Conservation (phyloP, 495 filamentous ascomycete species). For the Penicillium silybi region DNA sequence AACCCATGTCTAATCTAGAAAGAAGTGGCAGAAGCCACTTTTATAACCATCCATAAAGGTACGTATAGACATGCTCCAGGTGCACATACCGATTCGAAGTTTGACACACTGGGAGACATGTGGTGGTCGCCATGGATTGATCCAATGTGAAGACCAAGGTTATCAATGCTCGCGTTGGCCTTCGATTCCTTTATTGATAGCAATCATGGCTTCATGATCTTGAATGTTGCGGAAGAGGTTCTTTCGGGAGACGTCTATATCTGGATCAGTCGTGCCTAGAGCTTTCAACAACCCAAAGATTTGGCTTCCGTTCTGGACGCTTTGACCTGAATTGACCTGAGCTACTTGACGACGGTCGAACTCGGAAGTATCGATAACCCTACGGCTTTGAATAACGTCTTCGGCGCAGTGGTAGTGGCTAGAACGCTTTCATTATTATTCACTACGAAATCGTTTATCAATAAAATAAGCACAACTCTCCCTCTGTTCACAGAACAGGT, state of each 20-base stretch:
- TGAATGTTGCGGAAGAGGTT: slow-evolving; percentile 27
- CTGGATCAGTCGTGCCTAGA: slow-evolving; percentile 24
- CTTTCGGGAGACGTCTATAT: slow-evolving; percentile 17
- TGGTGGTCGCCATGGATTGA: slow-evolving; percentile 34
- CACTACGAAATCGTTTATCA: too few relatives aligned
- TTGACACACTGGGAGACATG: too few relatives aligned
- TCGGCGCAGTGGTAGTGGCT: too few relatives aligned
- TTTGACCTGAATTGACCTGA: slow-evolving; percentile 29
- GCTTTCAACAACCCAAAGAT: slow-evolving; percentile 32
- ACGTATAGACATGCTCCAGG: background rate
- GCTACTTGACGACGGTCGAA: slow-evolving; percentile 31
- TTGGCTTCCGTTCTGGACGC: slow-evolving; percentile 34
- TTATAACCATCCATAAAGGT: too few relatives aligned
- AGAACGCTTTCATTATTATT: too few relatives aligned
- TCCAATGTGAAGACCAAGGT: slow-evolving; percentile 33
- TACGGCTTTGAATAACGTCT: too few relatives aligned
- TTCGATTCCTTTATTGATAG: slow-evolving; percentile 28
- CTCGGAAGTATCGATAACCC: slow-evolving; percentile 37
- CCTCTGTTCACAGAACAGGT: too few relatives aligned
- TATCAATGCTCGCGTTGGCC: slow-evolving; percentile 36
- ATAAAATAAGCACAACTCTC: too few relatives aligned
- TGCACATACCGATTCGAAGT: too few relatives aligned
- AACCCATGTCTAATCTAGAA: background rate
- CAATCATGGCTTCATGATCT: slow-evolving; percentile 13
- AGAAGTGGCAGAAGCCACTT: background rate